These are phyloP conservation scores for Casaregolazyma suthepensis DNA, from an alignment of 1,139 yeast genomes.

Conservation along the genomic window DNA sequence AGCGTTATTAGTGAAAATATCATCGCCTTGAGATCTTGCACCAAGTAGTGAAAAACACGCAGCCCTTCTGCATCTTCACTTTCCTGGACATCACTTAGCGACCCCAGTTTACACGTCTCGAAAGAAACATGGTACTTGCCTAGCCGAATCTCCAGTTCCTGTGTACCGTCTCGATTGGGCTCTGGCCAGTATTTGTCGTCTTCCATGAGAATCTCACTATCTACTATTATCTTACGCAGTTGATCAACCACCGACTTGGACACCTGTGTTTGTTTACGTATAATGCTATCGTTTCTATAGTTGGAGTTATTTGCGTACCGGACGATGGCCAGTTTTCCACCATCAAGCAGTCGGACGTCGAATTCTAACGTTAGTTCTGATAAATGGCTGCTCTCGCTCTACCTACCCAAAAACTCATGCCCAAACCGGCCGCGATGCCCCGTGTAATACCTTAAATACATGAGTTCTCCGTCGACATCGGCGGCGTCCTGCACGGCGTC, in stretches of 20 bases:
- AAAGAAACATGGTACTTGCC: slow-evolving; percentile 36
- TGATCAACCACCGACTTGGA: slow-evolving; percentile 35
- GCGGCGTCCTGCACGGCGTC: neutral
- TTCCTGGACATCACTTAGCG: slow-evolving; percentile 37
- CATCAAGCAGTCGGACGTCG: slow-evolving; percentile 33
- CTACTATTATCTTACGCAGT: slow-evolving; percentile 33
- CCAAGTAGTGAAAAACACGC: slow-evolving; percentile 40
- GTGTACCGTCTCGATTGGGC: slow-evolving; percentile 39
- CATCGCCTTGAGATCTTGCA: slow-evolving; percentile 41
- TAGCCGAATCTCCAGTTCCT: slow-evolving; percentile 39
- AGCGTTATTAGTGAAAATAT: slow-evolving; percentile 40
- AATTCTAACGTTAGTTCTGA: slow-evolving; percentile 29
- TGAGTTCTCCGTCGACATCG: slow-evolving; percentile 24
- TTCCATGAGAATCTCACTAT: slow-evolving; percentile 40
- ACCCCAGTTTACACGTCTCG: slow-evolving; percentile 39
- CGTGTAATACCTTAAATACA: slow-evolving; percentile 38
- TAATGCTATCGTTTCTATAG: slow-evolving; percentile 40
- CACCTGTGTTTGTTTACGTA: slow-evolving; percentile 37
- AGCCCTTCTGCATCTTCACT: slow-evolving; percentile 41
- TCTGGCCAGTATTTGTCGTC: slow-evolving; percentile 40
- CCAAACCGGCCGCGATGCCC: slow-evolving; percentile 43
- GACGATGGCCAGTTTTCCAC: slow-evolving; percentile 33
- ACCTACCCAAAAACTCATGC: slow-evolving; percentile 39
- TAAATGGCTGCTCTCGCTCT: neutral
- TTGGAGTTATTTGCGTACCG: slow-evolving; percentile 44